phyloP scores from a whole-genome alignment of 805 yeast genomes.

The Metschnikowia hibisci region DNA sequence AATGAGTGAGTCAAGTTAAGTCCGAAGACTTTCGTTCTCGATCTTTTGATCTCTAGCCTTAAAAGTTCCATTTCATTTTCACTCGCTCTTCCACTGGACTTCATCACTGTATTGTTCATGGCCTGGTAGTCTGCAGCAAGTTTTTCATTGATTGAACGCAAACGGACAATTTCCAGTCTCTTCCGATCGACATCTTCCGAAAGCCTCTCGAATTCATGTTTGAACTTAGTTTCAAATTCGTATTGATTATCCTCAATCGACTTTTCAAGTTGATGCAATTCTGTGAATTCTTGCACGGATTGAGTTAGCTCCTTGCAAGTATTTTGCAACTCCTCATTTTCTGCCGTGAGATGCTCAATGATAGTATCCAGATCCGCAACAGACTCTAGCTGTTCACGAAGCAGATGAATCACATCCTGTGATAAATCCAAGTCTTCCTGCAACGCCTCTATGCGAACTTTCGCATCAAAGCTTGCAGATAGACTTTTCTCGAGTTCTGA shows the following conservation, averaged over 20 bases:
- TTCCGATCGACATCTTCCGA: not conserved
- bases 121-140: not conserved
- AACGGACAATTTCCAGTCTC: not conserved
- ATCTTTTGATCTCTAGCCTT: not conserved
- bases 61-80: constrained; percentile 2
- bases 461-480: not conserved
- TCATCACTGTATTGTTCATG: not conserved
- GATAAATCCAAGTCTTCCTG: constrained; percentile 18
- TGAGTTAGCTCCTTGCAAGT: constrained; percentile 30
- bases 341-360: constrained; percentile 31
- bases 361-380: constrained; percentile 34
- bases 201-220: constrained; percentile 2
- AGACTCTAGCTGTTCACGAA: constrained; percentile 33
- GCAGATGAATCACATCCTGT: constrained; percentile 21
- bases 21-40: not conserved
- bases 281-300: constrained; percentile 45
- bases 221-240: constrained; percentile 31
- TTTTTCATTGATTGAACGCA: constrained; percentile 1
- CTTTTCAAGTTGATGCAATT: constrained; percentile 46
- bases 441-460: constrained; percentile 2
- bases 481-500: constrained; percentile 2
- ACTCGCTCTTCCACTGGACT: not conserved
- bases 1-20: constrained; percentile 1
- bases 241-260: constrained; percentile 46
- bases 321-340: constrained; percentile 33